Conservation (phyloP, 768 basidiomycete species). For the Boletus vermiculosoides region DNA sequence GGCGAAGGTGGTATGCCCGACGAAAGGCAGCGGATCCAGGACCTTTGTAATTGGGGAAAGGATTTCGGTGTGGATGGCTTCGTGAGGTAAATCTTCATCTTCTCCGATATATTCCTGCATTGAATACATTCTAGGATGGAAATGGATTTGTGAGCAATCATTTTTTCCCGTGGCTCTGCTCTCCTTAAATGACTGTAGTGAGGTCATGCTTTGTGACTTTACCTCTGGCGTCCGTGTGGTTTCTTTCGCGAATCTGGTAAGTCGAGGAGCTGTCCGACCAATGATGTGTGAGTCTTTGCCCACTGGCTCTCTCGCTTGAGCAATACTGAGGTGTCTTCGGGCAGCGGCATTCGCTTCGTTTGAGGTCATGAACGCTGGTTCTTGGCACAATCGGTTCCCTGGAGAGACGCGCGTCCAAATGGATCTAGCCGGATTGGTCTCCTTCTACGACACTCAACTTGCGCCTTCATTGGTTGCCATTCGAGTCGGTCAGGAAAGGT, state of each 20-base stretch:
- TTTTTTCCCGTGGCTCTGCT: background rate
- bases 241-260: constrained; percentile 17
- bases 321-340: background rate
- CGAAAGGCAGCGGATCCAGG: constrained; percentile 38
- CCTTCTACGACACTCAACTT: constrained; percentile 37
- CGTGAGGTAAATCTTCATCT: constrained; percentile 34
- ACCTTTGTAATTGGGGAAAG: constrained; percentile 46
- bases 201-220: constrained; percentile 38
- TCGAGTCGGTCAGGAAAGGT: constrained; percentile 27
- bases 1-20: constrained; percentile 14
- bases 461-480: constrained; percentile 29
- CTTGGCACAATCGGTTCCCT: constrained; percentile 37
- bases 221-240: constrained; percentile 27
- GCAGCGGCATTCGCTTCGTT: background rate
- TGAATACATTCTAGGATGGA: constrained; percentile 22
- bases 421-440: constrained; percentile 34
- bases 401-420: constrained; percentile 36
- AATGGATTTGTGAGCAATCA: constrained; percentile 33
- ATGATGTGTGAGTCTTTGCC: background rate
- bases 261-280: background rate
- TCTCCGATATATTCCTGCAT: background rate
- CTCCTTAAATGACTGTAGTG: constrained; percentile 21
- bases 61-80: constrained; percentile 44
- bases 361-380: constrained; percentile 17
- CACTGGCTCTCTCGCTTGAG: background rate